Evolutionary conservation across 306 rosid species (phyloP), one percentile per base, ranked within the genome.

Genomic region (Cicer pinnatifidum): DNA sequence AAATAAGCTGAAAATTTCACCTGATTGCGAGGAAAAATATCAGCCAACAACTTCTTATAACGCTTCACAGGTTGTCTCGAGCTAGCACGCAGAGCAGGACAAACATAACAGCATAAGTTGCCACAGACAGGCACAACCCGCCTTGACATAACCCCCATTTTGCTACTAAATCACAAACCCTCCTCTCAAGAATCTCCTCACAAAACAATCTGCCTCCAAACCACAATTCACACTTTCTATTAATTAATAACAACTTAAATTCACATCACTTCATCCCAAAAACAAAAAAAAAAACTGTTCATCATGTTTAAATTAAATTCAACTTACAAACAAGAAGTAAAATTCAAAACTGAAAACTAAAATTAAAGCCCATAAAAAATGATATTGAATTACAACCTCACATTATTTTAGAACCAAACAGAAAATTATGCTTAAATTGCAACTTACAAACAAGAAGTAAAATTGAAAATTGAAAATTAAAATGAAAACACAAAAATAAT

Each of bases 91-190:
- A 94, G 66, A 7, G 98, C 73, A 75, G 98, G 98, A 80, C 98
- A 94, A 72, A 87, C 75, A 81, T 85, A 84, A 85, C 97, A 94
- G 82, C 35, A 28, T 28, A 94, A 89, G 89, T 83, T 91, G 57
- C 92, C 95, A 61, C 97, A 91, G 87, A 75, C 97, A 5, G 98
- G 98, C 71, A 93, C 91, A 16, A 91, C 96, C 86, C 89, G 94
- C 96, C 98, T 84, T n/a, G 98, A 91, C 92, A 91, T 86, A 80
- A 91, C 98, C 95, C 97, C 97, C 97, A 91, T 93, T 78, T 71
- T 82, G 76, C 43, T 38, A 51, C 41, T 38, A 1, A 82, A 53
- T 50, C 35, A 78, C 72, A 79, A 59, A 70, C 82, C 81, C 63
- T 46, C 67, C 38, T 43, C 85, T 61, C 70, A 72, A 84, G 48